Evolutionary conservation across 371 early-diverging fungal species (phyloP).

Genomic region (Zancudomyces culisetae): DNA sequence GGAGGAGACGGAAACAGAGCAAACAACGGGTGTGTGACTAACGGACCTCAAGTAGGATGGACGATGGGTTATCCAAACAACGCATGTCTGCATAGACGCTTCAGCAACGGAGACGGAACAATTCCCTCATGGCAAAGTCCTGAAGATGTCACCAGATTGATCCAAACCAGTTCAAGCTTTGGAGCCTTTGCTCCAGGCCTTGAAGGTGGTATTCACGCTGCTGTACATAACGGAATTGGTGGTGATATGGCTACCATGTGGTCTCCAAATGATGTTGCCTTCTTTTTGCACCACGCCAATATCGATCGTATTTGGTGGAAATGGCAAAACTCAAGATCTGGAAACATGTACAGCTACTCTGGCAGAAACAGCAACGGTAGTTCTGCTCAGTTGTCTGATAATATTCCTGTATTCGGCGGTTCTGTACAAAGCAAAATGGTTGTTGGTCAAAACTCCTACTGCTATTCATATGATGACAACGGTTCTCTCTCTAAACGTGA

Average conservation of each 20-base stretch:
- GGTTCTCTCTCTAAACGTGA: too few species aligned
- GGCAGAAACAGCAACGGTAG: too few species aligned
- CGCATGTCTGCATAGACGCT: slow-evolving; percentile 23
- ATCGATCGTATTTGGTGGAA: slow-evolving; percentile 27
- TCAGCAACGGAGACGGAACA: slow-evolving; percentile 16
- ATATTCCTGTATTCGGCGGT: slow-evolving; percentile 1
- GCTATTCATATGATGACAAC: slow-evolving; percentile 1
- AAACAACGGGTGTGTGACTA: slow-evolving; percentile 12
- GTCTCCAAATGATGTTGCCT: slow-evolving; percentile 27
- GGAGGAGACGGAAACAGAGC: slow-evolving; percentile 22
- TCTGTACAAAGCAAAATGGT: not conserved
- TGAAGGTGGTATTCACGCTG: slow-evolving; percentile 24
- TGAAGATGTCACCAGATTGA: slow-evolving; percentile 16
- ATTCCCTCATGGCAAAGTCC: slow-evolving; percentile 21
- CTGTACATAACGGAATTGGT: slow-evolving; percentile 24
- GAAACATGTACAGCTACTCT: too few species aligned
- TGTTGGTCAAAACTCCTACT: not conserved
- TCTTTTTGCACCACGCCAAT: slow-evolving; percentile 27
- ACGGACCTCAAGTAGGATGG: slow-evolving; percentile 16
- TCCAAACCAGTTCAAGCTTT: slow-evolving; percentile 10
- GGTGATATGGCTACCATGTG: slow-evolving; percentile 25
- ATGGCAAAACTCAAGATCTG: slow-evolving; percentile 26
- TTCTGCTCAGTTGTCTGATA: slow-evolving; percentile 5
- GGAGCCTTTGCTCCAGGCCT: slow-evolving; percentile 18
- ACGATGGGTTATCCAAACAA: slow-evolving; percentile 12